Evolutionary conservation across 768 basidiomycete species (phyloP), one percentile per base, ranked within the genome.

Genomic region (Boletellus ananiceps): DNA sequence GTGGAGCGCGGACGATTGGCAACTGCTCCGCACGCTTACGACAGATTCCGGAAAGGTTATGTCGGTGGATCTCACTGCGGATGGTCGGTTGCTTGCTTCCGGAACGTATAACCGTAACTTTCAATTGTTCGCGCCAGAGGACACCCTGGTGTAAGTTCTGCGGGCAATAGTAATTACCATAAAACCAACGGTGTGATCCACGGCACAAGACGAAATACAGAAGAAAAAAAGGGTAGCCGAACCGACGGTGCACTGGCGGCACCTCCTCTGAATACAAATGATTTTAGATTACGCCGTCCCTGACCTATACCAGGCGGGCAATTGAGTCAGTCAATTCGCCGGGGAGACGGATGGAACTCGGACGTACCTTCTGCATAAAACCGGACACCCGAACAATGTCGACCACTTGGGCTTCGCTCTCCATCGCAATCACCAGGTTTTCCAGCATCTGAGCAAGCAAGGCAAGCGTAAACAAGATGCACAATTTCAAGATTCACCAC

Each of bases 1-100:
- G 47, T 99, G 96, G 96, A 90, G 86, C 61, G 90, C 94, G 40
- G 96, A 98, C 64, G 96, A 99, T 62, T 99, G 96, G 96, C 93
- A 92, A 60, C 72, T 94, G 38, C 76, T 96, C 44, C 80, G 85
- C 54, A 88, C 88, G 38, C 75, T 99, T 50, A 83, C 92, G 44
- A 94, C 93, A 18, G 95, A 98, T 63, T 86, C 88, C 23, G 93
- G 94, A n/a, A 98, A 97, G 69, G 94, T 97, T 52, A 99, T 98
- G 96, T 91, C 89, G 7, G 93, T 97, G 9, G 96, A 99, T 65
- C 76, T 98, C 18, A 83, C 85, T 23, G 76, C 77, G 46, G 91
- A 95, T 65, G 90, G 84, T 12, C 83, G 82, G 59, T 76, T 90
- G 63, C 78, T 96, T 38, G 94, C 85, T 4, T 88, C 87, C 5